A percentile compares a stretch with the other conserved stretches of the same genome.
These are phyloP conservation scores for Ganoderma sinense DNA, from an alignment of 1,284 basidiomycete genomes.

Conservation along the genomic window DNA sequence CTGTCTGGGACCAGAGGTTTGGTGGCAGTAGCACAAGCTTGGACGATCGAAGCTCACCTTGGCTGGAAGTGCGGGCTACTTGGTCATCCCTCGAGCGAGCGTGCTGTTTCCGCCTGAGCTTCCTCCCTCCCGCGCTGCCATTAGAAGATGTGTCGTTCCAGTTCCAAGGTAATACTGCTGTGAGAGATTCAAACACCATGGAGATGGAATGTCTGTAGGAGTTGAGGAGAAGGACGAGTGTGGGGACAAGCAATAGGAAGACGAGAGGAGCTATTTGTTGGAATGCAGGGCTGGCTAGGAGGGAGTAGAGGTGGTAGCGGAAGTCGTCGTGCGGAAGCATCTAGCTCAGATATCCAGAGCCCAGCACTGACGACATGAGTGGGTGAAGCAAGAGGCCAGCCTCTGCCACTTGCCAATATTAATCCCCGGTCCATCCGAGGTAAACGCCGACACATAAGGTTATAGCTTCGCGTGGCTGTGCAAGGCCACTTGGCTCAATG, in stretches of 20 bases:
- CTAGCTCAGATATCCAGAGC: conserved; percentile 30
- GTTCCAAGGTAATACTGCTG: conserved; percentile 63
- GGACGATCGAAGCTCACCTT: conserved; percentile 20
- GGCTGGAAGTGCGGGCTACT: conserved; percentile 37
- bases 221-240: conserved; percentile 50
- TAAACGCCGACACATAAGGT: too few relatives aligned
- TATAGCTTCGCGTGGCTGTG: too few relatives aligned
- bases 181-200: conserved; percentile 66
- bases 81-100: conserved; percentile 64
- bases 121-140: conserved; percentile 48
- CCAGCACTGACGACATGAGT: conserved; percentile 30
- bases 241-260: conserved; percentile 61
- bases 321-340: conserved; percentile 44
- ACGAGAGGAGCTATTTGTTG: conserved; percentile 63
- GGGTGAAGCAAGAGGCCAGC: conserved; percentile 8
- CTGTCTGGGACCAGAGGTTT: conserved; percentile 12
- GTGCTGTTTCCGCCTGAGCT: conserved; percentile 53
- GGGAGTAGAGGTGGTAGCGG: conserved; percentile 35
- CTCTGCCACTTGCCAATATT: not conserved
- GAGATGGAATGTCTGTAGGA: conserved; percentile 44
- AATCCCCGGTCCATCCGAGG: not conserved
- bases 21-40: not conserved
- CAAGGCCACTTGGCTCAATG: conserved; percentile 83
- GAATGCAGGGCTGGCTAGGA: conserved; percentile 34
- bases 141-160: conserved; percentile 50